Conservation (phyloP, 192 early-diverging fungal genomes). For the Pilaira anomala region DNA sequence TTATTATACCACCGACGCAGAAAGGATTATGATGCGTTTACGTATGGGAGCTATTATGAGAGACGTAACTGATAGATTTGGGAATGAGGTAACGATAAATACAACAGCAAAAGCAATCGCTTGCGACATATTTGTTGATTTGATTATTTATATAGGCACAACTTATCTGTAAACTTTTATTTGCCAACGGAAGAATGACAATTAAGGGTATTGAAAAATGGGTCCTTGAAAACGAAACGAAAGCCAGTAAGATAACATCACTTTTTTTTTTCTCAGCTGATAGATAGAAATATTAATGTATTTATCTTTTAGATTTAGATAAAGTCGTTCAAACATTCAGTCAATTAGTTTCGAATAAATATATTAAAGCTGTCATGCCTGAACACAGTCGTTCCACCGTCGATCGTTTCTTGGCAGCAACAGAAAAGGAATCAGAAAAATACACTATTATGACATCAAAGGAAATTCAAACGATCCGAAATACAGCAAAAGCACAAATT, state of each 20-base stretch:
- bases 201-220: conserved; percentile 17
- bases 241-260: conserved; percentile 16
- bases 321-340: conserved; percentile 39
- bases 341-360: conserved; percentile 59
- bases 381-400: conserved; percentile 56
- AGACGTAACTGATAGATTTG: conserved; percentile 53
- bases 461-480: conserved; percentile 53
- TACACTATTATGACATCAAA: conserved; percentile 58
- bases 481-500: conserved; percentile 41
- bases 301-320: conserved; percentile 12
- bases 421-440: conserved; percentile 55
- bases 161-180: conserved; percentile 16
- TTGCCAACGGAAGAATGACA: conserved; percentile 32
- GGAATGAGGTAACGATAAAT: conserved; percentile 47
- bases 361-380: conserved; percentile 54
- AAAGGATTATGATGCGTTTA: conserved; percentile 56
- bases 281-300: neutral
- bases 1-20: conserved; percentile 63
- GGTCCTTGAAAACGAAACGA: conserved; percentile 14
- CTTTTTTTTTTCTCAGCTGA: neutral
- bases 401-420: conserved; percentile 61
- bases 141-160: conserved; percentile 16
- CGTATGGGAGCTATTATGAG: conserved; percentile 55
- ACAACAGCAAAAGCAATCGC: neutral
- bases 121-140: neutral